Percentiles rank a stretch among this genome's conserved stretches.
Evolutionary conservation across 306 rosid species (phyloP).

Genomic region (Trifolium pratense): DNA sequence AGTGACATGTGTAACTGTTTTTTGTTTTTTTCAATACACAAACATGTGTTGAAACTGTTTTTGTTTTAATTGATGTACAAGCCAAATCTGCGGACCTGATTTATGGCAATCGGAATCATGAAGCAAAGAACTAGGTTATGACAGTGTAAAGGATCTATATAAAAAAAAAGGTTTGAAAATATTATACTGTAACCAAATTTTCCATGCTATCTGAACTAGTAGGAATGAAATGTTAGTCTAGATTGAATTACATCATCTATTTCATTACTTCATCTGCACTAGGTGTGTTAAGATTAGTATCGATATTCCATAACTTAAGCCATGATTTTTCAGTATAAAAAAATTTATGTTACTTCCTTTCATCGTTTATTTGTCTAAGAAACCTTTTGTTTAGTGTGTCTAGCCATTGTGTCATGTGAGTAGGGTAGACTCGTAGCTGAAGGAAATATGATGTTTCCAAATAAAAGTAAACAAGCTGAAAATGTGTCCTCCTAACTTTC

Average conservation of each 20-base stretch:
- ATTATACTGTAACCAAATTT: too few species aligned
- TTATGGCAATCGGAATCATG: too few species aligned
- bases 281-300: background rate
- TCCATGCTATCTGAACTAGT: too few species aligned
- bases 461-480: background rate
- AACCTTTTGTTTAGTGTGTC: background rate
- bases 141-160: too few species aligned
- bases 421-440: background rate
- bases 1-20: background rate
- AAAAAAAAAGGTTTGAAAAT: too few species aligned
- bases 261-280: background rate
- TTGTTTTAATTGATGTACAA: too few species aligned
- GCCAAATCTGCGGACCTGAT: too few species aligned
- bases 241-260: background rate
- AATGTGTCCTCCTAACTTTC: background rate
- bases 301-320: background rate
- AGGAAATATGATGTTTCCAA: background rate
- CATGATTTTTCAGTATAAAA: background rate
- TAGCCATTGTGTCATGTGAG: background rate
- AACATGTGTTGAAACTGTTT: background rate
- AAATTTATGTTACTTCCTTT: background rate
- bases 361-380: background rate
- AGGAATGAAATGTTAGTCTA: background rate
- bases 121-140: too few species aligned
- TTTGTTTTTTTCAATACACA: background rate